phyloP scores from a whole-genome alignment of 2,329 filamentous ascomycete genomes.

The Cladosporium colombiae region DNA sequence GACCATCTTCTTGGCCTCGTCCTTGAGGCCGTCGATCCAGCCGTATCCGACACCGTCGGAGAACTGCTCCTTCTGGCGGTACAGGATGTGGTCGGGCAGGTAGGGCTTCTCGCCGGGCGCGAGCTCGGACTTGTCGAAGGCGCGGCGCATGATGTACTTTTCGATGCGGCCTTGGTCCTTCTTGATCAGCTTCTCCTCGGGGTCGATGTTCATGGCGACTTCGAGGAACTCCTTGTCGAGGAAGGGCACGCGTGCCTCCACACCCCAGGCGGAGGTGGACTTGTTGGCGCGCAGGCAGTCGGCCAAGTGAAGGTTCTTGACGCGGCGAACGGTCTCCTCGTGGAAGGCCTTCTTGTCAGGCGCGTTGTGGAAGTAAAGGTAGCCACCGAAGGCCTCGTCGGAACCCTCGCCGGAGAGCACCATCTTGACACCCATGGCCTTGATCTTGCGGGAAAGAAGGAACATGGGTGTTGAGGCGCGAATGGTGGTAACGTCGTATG shows the following conservation, averaged over 20 bases:
- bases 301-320: constrained; percentile 95
- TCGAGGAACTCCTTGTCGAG: constrained; percentile 97
- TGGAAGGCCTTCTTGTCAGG: constrained; percentile 92
- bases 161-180: constrained; percentile 67
- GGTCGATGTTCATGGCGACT: constrained; percentile 89
- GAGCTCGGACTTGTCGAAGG: constrained; percentile 82
- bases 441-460: constrained; percentile 95
- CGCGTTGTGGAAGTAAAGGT: constrained; percentile 96
- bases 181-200: constrained; percentile 92
- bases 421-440: constrained; percentile 99
- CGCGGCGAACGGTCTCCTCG: constrained; percentile 86
- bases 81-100: constrained; percentile 93
- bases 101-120: constrained; percentile 80
- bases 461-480: constrained; percentile 99
- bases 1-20: constrained; percentile 83
- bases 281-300: constrained; percentile 99
- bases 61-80: constrained; percentile 99
- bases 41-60: constrained; percentile 97
- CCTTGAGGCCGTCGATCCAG: constrained; percentile 97
- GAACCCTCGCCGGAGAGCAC: constrained; percentile 94
- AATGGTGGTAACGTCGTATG: constrained; percentile 97
- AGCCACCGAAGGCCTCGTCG: constrained; percentile 97
- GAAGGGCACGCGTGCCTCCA: constrained; percentile 97
- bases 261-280: constrained; percentile 95
- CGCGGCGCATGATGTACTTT: constrained; percentile 97